Base-by-base conservation (phyloP, 2,329 filamentous ascomycete genomes). In the Sarocladium strictum region DNA sequence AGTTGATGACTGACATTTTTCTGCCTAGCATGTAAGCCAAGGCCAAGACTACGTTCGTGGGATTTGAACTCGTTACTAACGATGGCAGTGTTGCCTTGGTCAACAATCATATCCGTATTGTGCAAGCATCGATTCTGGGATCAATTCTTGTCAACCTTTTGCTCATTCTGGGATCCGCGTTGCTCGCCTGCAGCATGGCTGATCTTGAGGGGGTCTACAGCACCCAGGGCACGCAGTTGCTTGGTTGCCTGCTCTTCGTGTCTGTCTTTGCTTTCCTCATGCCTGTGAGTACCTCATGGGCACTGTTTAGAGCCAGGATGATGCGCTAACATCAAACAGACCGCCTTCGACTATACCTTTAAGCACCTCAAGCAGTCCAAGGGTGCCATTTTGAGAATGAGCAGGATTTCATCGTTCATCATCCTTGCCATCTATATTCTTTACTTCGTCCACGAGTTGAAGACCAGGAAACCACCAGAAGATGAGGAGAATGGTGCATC, bases 141-240 rank as follows among this genome's bases (percentile, higher is more conserved):
- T 90, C 87, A 1, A 88, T 91, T 55, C 72, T 91, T n/a, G 85
- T 88, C 54, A 91, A 91, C 62, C 67, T 91, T 47, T 73, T 91
- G 3, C 75, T 90, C 38, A 90, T 90, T 59, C 74, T 91, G 50
- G 87, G 88, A 58, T 89, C 89, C 80, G 84, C 85, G 33, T 87
- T 91, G 60, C 69, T 90, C 1, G 72, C 87, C 5, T 86, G 86
- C 58, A 86, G 85, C 52, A 74, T 89, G 33, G 79, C 83, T 51
- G 87, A 81, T 64, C 78, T 81, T 61, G 86, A 90, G 66, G 84
- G 87, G 63, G 69, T 71, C 11, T 64, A 64, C 54, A 65, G 66
- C 54, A 58, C 61, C 6, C 61, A 63, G 3, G 69, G 69, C 32
- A 66, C 69, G 0, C 67, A 71, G 50, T 63, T 72, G 2, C 54